These are phyloP conservation scores for Iris macrosiphon DNA, from an alignment of 106 monocot species.

Conservation along the genomic window DNA sequence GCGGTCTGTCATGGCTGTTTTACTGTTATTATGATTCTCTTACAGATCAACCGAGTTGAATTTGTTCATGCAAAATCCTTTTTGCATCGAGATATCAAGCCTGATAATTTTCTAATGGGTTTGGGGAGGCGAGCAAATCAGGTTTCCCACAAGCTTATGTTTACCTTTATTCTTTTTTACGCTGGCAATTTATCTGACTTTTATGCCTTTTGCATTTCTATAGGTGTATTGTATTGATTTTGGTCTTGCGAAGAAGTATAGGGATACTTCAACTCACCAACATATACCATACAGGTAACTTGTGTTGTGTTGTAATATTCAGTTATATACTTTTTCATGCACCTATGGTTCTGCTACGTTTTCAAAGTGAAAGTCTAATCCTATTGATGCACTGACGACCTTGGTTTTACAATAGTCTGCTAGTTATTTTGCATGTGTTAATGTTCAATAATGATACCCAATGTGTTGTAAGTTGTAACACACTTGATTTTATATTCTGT, in stretches of 20 bases:
- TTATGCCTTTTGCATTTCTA: neutral
- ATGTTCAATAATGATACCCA: no score
- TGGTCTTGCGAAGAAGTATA: conserved; percentile 76
- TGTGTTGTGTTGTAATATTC: no score
- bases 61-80: conserved; percentile 55
- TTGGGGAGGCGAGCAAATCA: conserved; percentile 62
- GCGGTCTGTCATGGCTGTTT: neutral
- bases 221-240: conserved; percentile 76
- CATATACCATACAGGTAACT: conserved; percentile 67
- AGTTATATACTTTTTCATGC: no score
- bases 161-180: neutral
- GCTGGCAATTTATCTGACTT: neutral
- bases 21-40: conserved; percentile 1
- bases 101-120: conserved; percentile 69
- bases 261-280: conserved; percentile 59
- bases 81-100: conserved; percentile 59
- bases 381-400: no score
- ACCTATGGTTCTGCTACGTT: no score
- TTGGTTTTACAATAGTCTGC: no score
- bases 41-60: conserved; percentile 50
- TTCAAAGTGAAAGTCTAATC: no score
- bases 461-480: no score
- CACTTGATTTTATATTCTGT: no score
- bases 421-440: no score
- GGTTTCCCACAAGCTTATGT: conserved; percentile 15